Conservation (phyloP, 208 protist genomes). For the Entamoeba histolytica region DNA sequence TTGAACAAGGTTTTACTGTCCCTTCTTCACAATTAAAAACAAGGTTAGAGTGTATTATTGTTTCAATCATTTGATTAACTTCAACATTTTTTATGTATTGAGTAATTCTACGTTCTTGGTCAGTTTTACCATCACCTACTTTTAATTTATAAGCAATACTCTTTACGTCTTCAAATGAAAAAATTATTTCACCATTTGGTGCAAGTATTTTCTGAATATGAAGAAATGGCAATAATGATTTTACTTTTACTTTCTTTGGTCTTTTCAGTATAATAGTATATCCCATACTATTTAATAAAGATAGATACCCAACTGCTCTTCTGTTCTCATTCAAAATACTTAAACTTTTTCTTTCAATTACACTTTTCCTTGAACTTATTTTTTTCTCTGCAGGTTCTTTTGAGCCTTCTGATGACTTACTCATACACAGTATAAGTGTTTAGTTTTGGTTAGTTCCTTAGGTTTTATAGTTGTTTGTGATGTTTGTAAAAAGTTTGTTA, state of each 20-base stretch:
- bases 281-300: neutral
- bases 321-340: neutral
- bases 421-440: neutral
- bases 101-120: neutral
- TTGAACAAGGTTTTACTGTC: neutral
- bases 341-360: neutral
- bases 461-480: neutral
- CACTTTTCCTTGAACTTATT: neutral
- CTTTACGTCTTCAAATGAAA: neutral
- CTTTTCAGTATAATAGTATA: neutral
- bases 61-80: neutral
- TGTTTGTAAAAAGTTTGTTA: neutral
- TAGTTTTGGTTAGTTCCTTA: neutral
- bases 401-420: neutral
- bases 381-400: neutral
- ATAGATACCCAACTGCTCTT: neutral
- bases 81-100: neutral
- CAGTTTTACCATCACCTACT: neutral
- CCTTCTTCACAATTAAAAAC: neutral
- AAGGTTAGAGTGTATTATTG: neutral
- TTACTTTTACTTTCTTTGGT: neutral
- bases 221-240: neutral
- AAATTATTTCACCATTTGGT: neutral
- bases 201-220: neutral
- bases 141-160: neutral